phyloP scores from a whole-genome alignment of 2,329 filamentous ascomycete species.

The Chrysoporthe austroafricana region DNA sequence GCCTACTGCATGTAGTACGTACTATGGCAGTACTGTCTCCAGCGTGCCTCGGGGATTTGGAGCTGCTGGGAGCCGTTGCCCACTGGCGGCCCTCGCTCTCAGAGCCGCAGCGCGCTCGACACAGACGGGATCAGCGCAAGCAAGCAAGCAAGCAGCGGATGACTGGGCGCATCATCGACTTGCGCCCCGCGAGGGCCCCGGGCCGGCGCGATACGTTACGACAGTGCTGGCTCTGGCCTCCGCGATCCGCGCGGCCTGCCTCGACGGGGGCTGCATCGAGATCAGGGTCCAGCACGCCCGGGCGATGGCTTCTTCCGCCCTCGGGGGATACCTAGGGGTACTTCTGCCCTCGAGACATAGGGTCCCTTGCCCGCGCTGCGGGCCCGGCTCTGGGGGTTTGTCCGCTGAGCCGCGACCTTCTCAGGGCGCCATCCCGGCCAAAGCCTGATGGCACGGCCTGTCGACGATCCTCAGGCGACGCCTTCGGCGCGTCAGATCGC shows the following conservation, averaged over 20 bases:
- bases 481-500: constrained; percentile 14
- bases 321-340: constrained; percentile 19
- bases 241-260: background rate
- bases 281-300: constrained; percentile 18
- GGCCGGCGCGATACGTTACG: background rate
- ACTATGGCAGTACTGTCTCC: background rate
- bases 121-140: background rate
- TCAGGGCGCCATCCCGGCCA: constrained; percentile 7
- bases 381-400: constrained; percentile 9
- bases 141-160: background rate
- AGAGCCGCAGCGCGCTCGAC: background rate
- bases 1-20: background rate
- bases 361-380: background rate
- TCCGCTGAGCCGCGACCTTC: constrained; percentile 10
- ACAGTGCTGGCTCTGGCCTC: background rate
- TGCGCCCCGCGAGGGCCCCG: background rate
- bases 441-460: constrained; percentile 22
- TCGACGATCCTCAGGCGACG: constrained; percentile 21
- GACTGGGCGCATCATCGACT: background rate
- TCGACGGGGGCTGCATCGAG: constrained; percentile 16
- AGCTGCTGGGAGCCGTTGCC: background rate
- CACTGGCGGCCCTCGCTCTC: background rate
- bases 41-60: background rate
- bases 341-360: background rate
- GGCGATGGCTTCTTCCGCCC: constrained; percentile 1